Base-by-base conservation (phyloP, 2,329 filamentous ascomycete species). In the Camptophora hylomeconis region DNA sequence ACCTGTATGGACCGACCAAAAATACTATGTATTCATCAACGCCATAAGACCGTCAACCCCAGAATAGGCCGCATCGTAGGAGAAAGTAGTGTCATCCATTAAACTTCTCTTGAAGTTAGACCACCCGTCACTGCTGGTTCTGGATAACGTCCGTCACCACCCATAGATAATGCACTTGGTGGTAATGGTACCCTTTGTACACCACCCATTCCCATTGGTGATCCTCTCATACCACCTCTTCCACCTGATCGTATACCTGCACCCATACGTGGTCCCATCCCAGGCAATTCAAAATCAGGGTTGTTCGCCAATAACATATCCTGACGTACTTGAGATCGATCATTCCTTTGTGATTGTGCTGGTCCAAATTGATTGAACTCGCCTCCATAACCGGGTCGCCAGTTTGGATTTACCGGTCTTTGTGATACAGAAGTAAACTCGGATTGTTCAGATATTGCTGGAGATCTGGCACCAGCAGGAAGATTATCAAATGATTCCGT, bases 361-460 rank as follows among this genome's bases (percentile, higher is more conserved):
- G 61, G 42, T 45, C 60, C 41, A 56, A 58, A 40, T 36, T 40
- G 44, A 47, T 41, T 40, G 42, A 47, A 39, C 27, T 48, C 41
- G 7, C 33, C 39, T 3, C 65, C 58, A 17, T 38, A 35, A 11
- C 64, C 60, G 2, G 69, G 72, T 38, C 79, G 72, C 86, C 87
- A 94, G 36, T 76, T 75, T 5, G 86, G 87, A 51, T 94, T 94
- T 31, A 94, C 61, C 1, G 80, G 80, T 18, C 87, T 71, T 54
- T 94, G 84, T 0, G 79, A 87, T 24, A 95, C 78, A 7, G 80
- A 89, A 2, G 87, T 94, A 55, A 93, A 94, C 44, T 79, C 80
- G 24, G 76, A 87, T 14, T 72, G 69, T 47, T 93, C 82, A 38
- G 79, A 87, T 45, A 75, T 70, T 17, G 75, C 72, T 17, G 80